Evolutionary conservation across 192 early-diverging fungal species (phyloP), one percentile per base, ranked within the genome.

Genomic region (Backusella tarrabulga): DNA sequence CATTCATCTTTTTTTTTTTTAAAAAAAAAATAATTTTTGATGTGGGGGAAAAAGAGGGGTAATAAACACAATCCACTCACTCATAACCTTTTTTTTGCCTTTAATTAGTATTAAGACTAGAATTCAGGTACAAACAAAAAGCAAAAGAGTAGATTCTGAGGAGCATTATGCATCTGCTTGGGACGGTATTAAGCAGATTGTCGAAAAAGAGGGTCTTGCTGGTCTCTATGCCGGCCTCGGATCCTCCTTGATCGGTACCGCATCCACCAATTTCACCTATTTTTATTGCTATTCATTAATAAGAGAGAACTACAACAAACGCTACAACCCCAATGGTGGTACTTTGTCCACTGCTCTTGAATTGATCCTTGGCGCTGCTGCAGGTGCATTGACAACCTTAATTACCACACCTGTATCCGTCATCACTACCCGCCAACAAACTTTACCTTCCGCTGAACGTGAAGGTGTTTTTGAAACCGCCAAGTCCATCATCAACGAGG

Each of bases 371-470:
- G 97, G 98, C 9, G 97, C 96, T 1, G 77, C 93, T 6, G 97
- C 98, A 2, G 98, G 97, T 36, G 95, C 95, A 42, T 74, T 96
- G 60, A 92, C 93, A 72, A 95, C 96, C 78, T 77, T 97, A 50
- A 90, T 95, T 42, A 98, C 97, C 0, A 90, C 96, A 79, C 98
- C 98, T 15, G 93, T 98, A 29, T 91, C 95, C 6, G 98, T 99
- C 1, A 88, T 98, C 34, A 96, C 97, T 12, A 99, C 98, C 4
- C 89, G 96, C 38, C 97, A 98, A 79, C 97, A 99, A 83, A 98
- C 97, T 0, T 84, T 91, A 8, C 83, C 90, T 35, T 21, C 81
- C 19, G 74, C 83, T 6, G 93, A 97, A 77, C 88, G 93, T 46
- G 79, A 85, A 77, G 77, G 87, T 34, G 90, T 97, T 60, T 19